phyloP scores from a whole-genome alignment of 495 filamentous ascomycete species.

The Podospora comata region DNA sequence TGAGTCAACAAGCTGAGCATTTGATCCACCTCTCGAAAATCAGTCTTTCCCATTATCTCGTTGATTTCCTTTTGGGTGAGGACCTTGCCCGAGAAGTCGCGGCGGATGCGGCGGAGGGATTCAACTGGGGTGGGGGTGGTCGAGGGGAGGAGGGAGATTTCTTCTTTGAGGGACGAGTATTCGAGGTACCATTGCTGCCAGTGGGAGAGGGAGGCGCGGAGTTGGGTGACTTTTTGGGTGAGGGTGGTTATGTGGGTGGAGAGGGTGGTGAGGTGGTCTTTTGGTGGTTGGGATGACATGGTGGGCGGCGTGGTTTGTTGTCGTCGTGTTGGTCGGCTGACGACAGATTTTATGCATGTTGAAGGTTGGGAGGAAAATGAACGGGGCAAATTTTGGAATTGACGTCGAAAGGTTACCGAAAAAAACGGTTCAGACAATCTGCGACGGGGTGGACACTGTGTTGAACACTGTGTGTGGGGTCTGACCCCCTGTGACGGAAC shows the following conservation, averaged over 20 bases:
- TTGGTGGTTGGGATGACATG: conserved; percentile 18
- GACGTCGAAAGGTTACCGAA: too few relatives aligned
- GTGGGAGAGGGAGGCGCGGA: conserved; percentile 71
- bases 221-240: conserved; percentile 69
- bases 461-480: too few relatives aligned
- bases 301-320: too few relatives aligned
- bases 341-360: too few relatives aligned
- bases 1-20: conserved; percentile 68
- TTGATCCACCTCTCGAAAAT: conserved; percentile 50
- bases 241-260: conserved; percentile 75
- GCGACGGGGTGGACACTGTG: too few relatives aligned
- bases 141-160: conserved; percentile 52
- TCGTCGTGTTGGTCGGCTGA: too few relatives aligned
- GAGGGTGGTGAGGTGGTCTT: conserved; percentile 55
- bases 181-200: conserved; percentile 91
- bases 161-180: conserved; percentile 83
- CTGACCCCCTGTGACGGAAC: too few relatives aligned
- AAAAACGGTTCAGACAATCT: too few relatives aligned
- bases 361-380: too few relatives aligned
- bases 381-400: too few relatives aligned
- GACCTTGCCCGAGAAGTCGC: conserved; percentile 43
- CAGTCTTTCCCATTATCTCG: conserved; percentile 59
- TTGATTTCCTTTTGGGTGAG: conserved; percentile 56
- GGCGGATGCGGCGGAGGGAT: conserved; percentile 39
- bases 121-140: conserved; percentile 53